Conservation (phyloP, 2,329 filamentous ascomycete species). For the Xylaria sp. region DNA sequence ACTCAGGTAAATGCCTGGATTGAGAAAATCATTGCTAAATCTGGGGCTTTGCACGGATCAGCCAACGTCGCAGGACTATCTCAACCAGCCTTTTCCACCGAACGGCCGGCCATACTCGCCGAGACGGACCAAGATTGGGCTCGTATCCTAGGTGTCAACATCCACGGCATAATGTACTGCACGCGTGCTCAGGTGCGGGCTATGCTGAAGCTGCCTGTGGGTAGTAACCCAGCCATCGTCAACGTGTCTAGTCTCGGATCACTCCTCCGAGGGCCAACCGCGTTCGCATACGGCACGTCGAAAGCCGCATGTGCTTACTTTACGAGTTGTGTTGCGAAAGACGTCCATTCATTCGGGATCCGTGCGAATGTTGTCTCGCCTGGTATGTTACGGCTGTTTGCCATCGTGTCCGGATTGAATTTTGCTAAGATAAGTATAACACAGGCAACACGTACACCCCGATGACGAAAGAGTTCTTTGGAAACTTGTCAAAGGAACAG, state of each 20-base stretch:
- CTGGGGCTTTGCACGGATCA: background rate
- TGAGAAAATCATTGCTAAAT: background rate
- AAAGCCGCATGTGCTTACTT: background rate
- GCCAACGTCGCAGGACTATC: conserved; percentile 1
- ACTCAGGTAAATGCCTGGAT: background rate
- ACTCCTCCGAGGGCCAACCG: background rate
- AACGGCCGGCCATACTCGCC: background rate
- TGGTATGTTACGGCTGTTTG: background rate
- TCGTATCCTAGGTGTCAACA: background rate
- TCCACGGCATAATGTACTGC: conserved; percentile 5
- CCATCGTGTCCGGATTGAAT: background rate
- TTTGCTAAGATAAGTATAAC: background rate
- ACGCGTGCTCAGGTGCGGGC: background rate
- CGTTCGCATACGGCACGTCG: background rate
- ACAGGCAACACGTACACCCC: background rate
- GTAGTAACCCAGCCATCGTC: conserved; percentile 1
- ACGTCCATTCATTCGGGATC: background rate
- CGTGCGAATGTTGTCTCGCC: conserved; percentile 4
- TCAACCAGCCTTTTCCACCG: background rate
- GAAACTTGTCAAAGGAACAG: conserved; percentile 5
- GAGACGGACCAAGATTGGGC: conserved; percentile 1
- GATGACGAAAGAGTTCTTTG: conserved; percentile 1
- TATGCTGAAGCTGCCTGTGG: background rate
- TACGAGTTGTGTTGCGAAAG: background rate
- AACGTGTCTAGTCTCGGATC: background rate